A percentile compares a stretch with the other conserved stretches of the same genome.
phyloP scores from a whole-genome alignment of 108 stramenopile species.

The Nannochloropsis salina region DNA sequence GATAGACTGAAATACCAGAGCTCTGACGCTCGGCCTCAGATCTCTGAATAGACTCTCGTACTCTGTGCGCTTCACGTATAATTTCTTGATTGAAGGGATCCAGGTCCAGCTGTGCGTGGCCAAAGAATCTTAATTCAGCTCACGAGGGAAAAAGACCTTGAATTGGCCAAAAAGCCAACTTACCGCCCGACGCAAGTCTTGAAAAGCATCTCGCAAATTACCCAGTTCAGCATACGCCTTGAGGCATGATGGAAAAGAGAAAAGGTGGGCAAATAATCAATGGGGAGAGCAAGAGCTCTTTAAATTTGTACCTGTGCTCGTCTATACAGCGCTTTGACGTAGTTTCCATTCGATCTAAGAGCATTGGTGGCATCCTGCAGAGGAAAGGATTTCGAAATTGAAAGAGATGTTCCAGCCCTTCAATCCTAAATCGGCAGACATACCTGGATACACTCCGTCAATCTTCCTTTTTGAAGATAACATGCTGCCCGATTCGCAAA shows the following conservation, averaged over 20 bases:
- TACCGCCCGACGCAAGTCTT: neutral
- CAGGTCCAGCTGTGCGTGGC: neutral
- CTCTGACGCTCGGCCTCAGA: neutral
- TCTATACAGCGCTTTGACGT: conserved; percentile 8
- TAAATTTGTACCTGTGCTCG: neutral
- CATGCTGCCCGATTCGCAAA: conserved; percentile 4
- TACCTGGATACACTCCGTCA: neutral
- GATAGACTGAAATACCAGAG: neutral
- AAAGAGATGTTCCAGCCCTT: no score
- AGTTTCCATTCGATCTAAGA: neutral
- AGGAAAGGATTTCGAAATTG: neutral
- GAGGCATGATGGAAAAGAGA: neutral
- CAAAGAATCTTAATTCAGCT: neutral
- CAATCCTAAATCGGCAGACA: neutral
- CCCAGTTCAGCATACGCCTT: neutral
- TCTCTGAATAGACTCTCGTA: neutral
- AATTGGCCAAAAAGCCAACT: no score
- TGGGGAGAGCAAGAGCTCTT: neutral
- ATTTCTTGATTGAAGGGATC: neutral
- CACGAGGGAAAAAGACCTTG: no score
- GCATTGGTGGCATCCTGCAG: neutral
- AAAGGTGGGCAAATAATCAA: neutral
- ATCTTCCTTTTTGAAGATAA: neutral
- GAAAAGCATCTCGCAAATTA: neutral
- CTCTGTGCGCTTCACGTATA: neutral